These are phyloP conservation scores for Phialemonium atrogriseum DNA, from an alignment of 2,329 filamentous ascomycete genomes.

Conservation along the genomic window DNA sequence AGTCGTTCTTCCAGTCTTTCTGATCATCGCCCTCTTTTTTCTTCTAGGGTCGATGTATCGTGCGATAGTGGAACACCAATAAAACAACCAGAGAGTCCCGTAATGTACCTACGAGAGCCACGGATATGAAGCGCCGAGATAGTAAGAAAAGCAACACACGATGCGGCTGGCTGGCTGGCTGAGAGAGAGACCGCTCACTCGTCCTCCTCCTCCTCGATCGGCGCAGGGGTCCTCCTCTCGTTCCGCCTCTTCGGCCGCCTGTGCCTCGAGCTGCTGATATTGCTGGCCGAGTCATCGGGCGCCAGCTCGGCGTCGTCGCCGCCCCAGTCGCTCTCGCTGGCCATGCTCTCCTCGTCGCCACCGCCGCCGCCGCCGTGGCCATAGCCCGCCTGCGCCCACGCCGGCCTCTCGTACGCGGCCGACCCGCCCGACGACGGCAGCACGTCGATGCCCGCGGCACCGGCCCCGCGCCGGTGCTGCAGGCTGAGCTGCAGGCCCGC, in stretches of 20 bases:
- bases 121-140: too few relatives aligned
- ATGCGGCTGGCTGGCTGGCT: too few relatives aligned
- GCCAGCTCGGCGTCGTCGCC: slow-evolving; percentile 54
- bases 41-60: too few relatives aligned
- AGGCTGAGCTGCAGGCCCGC: slow-evolving; percentile 64
- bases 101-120: too few relatives aligned
- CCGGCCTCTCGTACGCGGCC: slow-evolving; percentile 36
- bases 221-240: slow-evolving; percentile 63
- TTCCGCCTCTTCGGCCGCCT: slow-evolving; percentile 58
- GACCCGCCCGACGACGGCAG: slow-evolving; percentile 40
- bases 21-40: too few relatives aligned
- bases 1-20: too few relatives aligned
- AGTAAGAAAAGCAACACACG: background rate
- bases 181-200: too few relatives aligned
- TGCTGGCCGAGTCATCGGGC: slow-evolving; percentile 74
- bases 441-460: slow-evolving; percentile 41
- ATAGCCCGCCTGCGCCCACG: too few relatives aligned
- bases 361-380: slow-evolving; percentile 26
- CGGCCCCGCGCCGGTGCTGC: slow-evolving; percentile 36
- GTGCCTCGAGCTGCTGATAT: slow-evolving; percentile 64
- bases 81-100: too few relatives aligned
- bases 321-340: slow-evolving; percentile 50
- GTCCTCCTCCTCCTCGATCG: slow-evolving; percentile 61
- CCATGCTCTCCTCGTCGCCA: slow-evolving; percentile 32
- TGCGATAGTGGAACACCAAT: too few relatives aligned